These are phyloP conservation scores for Aspergillus fijiensis DNA, from an alignment of 2,329 filamentous ascomycete genomes.

Conservation along the genomic window DNA sequence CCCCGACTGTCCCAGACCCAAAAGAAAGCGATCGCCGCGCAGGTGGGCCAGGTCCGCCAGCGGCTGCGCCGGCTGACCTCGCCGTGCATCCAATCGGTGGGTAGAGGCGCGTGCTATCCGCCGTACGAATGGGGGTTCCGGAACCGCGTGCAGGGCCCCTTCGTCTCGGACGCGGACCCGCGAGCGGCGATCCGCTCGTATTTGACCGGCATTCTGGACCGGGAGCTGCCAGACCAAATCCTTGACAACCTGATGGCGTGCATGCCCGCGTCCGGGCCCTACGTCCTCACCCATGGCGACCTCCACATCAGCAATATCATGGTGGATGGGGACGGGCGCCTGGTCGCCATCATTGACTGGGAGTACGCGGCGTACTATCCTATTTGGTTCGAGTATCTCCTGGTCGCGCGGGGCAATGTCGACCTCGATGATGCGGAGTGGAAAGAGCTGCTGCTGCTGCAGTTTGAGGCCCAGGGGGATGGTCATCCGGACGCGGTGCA, in stretches of 20 bases:
- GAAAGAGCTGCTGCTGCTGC: constrained; percentile 23
- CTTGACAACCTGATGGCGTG: constrained; percentile 22
- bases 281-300: constrained; percentile 28
- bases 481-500: constrained; percentile 20
- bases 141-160: constrained; percentile 13
- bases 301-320: constrained; percentile 31
- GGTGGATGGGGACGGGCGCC: constrained; percentile 18
- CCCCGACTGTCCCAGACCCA: constrained; percentile 14
- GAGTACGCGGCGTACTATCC: constrained; percentile 34
- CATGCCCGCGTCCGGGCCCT: constrained; percentile 23
- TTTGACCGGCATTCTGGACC: constrained; percentile 11
- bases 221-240: constrained; percentile 11
- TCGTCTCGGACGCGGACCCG: constrained; percentile 20
- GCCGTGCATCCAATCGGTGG: constrained; percentile 15
- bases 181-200: constrained; percentile 15
- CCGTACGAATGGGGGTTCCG: constrained; percentile 10
- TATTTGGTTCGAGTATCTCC: constrained; percentile 37
- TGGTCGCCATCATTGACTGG: constrained; percentile 32
- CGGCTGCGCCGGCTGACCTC: constrained; percentile 15
- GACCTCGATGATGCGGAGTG: constrained; percentile 24
- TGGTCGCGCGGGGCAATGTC: constrained; percentile 20
- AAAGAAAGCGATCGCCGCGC: constrained; percentile 17
- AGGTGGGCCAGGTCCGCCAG: constrained; percentile 18
- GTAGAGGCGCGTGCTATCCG: constrained; percentile 17
- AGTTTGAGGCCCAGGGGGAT: constrained; percentile 19